phyloP scores from a whole-genome alignment of 192 early-diverging fungal species.

The Lobulomyces angularis region DNA sequence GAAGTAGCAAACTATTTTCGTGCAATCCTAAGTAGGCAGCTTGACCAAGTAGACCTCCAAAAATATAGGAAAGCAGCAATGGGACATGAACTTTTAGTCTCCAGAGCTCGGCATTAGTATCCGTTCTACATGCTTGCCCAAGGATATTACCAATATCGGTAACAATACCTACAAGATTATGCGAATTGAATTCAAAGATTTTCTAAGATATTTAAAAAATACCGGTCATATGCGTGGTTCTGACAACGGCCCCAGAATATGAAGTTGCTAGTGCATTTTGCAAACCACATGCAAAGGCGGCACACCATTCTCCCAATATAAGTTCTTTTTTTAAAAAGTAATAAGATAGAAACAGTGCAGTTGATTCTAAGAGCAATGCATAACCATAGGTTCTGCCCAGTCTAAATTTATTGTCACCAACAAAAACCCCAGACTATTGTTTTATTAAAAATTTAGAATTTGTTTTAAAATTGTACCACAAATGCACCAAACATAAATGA shows the following conservation, averaged over 20 bases:
- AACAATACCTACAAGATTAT: background rate
- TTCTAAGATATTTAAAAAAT: conserved; percentile 15
- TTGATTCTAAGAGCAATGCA: conserved; percentile 28
- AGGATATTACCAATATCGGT: conserved; percentile 46
- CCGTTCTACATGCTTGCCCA: conserved; percentile 33
- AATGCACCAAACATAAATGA: conserved; percentile 41
- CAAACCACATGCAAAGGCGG: conserved; percentile 41
- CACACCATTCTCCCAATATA: conserved; percentile 41
- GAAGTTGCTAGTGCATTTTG: conserved; percentile 44
- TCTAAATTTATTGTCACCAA: conserved; percentile 43
- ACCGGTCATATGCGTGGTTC: conserved; percentile 51
- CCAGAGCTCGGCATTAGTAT: conserved; percentile 37
- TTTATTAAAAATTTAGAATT: no score
- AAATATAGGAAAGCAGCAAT: conserved; percentile 23
- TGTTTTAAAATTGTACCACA: no score
- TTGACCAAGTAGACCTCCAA: conserved; percentile 30
- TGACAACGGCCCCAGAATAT: conserved; percentile 38
- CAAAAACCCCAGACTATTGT: conserved; percentile 35
- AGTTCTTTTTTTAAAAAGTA: conserved; percentile 23
- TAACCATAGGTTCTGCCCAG: conserved; percentile 34
- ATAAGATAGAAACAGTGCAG: conserved; percentile 27
- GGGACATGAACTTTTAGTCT: conserved; percentile 39
- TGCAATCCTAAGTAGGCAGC: conserved; percentile 12
- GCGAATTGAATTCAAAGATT: background rate
- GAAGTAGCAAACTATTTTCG: conserved; percentile 26